A percentile compares a stretch with the other conserved stretches of the same genome.
phyloP scores from a whole-genome alignment of 768 basidiomycete species.

The Heimioporus sp. region DNA sequence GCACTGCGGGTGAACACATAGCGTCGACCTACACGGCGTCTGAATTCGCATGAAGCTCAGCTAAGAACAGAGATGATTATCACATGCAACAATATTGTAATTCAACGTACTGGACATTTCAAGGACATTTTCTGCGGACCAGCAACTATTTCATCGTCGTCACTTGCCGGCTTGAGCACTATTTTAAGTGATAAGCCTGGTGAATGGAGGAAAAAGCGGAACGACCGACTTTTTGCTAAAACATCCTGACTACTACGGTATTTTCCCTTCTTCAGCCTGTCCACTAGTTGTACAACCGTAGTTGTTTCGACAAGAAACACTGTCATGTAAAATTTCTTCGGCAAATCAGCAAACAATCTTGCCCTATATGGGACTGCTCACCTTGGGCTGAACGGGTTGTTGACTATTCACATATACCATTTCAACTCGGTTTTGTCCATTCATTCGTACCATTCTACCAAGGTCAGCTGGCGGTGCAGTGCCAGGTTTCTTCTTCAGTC shows the following conservation, averaged over 20 bases:
- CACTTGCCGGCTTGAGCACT: conserved; percentile 60
- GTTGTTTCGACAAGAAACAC: conserved; percentile 84
- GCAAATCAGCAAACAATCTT: conserved; percentile 10
- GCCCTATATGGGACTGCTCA: conserved; percentile 27
- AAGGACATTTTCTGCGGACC: conserved; percentile 88
- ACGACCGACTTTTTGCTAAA: conserved; percentile 59
- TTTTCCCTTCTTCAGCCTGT: conserved; percentile 65
- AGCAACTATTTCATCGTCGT: conserved; percentile 91
- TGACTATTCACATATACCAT: conserved; percentile 92
- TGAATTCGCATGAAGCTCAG: conserved; percentile 84
- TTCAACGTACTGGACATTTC: conserved; percentile 81
- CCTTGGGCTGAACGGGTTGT: conserved; percentile 72
- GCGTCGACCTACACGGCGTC: conserved; percentile 82
- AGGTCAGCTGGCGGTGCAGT: conserved; percentile 89
- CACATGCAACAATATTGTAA: background rate
- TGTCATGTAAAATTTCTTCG: conserved; percentile 90
- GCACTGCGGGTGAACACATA: conserved; percentile 89
- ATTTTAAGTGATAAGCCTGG: conserved; percentile 4
- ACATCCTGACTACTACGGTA: conserved; percentile 63
- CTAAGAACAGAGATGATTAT: conserved; percentile 33
- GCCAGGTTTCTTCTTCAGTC: conserved; percentile 92
- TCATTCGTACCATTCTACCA: conserved; percentile 38
- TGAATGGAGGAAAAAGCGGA: background rate
- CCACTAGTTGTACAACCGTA: conserved; percentile 65
- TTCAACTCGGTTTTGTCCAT: conserved; percentile 65